Evolutionary conservation across 352 stramenopile species (phyloP).

Genomic region (Pythium aquatile): DNA sequence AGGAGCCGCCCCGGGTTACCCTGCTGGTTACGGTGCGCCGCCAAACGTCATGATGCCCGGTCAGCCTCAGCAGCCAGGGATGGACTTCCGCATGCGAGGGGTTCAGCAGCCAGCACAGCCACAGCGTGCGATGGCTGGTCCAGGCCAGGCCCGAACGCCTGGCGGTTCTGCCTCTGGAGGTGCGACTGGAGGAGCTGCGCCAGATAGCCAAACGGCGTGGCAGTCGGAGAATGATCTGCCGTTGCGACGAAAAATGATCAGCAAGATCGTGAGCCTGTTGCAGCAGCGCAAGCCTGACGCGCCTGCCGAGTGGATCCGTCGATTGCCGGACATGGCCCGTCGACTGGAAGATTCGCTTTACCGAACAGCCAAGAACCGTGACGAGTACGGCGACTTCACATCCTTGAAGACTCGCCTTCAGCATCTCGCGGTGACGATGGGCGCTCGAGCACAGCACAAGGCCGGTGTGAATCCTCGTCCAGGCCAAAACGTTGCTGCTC

Average conservation of each 20-base stretch:
- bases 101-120: constrained; percentile 33
- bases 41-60: constrained; percentile 69
- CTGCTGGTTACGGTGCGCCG: constrained; percentile 45
- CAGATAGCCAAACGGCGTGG: constrained; percentile 68
- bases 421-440: constrained; percentile 93
- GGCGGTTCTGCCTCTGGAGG: constrained; percentile 35
- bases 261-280: constrained; percentile 95
- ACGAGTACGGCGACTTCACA: constrained; percentile 95
- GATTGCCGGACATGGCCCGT: constrained; percentile 97
- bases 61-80: constrained; percentile 34
- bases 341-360: constrained; percentile 98
- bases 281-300: constrained; percentile 97
- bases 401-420: constrained; percentile 97
- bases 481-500: constrained; percentile 28
- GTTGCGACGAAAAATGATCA: constrained; percentile 87
- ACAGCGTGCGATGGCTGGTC: constrained; percentile 35
- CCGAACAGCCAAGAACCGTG: constrained; percentile 87
- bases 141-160: constrained; percentile 39
- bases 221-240: constrained; percentile 87
- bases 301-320: constrained; percentile 95
- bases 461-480: constrained; percentile 48
- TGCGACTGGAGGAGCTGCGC: constrained; percentile 1
- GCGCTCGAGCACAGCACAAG: constrained; percentile 79
- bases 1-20: constrained; percentile 40
- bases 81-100: constrained; percentile 46